phyloP scores from a whole-genome alignment of 2,329 filamentous ascomycete species.

The Hymenoscyphus linearis region DNA sequence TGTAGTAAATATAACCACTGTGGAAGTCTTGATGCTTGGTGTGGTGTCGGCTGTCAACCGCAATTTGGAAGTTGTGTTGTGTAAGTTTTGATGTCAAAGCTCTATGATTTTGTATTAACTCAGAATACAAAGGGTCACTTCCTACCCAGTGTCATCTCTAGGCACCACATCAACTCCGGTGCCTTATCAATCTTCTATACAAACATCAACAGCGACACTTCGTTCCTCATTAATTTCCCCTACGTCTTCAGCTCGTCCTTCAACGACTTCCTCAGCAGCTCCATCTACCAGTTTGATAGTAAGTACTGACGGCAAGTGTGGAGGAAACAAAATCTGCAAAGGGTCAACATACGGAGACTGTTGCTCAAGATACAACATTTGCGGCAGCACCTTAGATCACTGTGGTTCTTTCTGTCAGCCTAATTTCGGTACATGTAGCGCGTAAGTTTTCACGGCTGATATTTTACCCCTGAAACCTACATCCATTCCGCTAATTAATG shows the following conservation, averaged over 20 bases:
- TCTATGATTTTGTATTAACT: not conserved
- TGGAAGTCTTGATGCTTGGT: not conserved
- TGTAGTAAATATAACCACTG: not conserved
- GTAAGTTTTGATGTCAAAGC: not conserved
- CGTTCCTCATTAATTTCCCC: not conserved
- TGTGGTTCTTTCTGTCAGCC: conserved; percentile 5
- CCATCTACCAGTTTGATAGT: not conserved
- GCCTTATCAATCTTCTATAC: not conserved
- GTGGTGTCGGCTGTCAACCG: not conserved
- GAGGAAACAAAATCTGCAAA: not conserved
- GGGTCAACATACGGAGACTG: conserved; percentile 1
- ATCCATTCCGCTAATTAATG: not conserved
- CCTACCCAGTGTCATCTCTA: not conserved
- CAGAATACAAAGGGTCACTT: not conserved
- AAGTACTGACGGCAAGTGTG: not conserved
- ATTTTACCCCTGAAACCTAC: not conserved
- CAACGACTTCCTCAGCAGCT: not conserved
- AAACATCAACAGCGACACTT: not conserved
- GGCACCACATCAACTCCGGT: not conserved
- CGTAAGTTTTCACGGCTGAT: not conserved
- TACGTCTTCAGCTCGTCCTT: not conserved
- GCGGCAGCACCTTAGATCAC: conserved; percentile 2
- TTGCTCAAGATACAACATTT: conserved; percentile 6
- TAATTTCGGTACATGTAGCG: conserved; percentile 6
- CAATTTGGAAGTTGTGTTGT: conserved; percentile 1